These are phyloP conservation scores for Chytriomyces hyalinus DNA, from an alignment of 192 early-diverging fungal species.

Conservation along the genomic window DNA sequence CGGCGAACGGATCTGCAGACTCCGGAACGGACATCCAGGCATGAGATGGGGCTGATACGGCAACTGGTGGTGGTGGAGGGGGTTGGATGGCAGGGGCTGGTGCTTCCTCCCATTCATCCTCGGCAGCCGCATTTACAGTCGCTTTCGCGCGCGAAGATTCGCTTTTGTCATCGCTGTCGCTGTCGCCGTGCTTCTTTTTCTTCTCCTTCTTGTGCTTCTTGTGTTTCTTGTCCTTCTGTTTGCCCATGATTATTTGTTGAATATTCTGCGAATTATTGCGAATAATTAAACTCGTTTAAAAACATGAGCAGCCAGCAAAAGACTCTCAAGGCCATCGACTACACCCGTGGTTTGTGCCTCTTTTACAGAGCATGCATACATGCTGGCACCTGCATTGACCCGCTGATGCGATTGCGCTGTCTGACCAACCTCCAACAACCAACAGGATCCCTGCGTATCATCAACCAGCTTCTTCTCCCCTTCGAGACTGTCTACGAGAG, in stretches of 20 bases:
- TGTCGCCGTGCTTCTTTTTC: conserved; percentile 28
- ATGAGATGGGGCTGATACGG: conserved; percentile 13
- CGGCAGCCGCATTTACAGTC: not conserved
- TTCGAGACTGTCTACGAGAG: conserved; percentile 79
- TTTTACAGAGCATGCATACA: not conserved
- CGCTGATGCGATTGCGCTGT: not conserved
- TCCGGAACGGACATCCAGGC: conserved; percentile 41
- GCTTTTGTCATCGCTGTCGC: conserved; percentile 39
- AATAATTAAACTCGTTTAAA: too few relatives aligned
- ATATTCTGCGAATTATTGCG: too few relatives aligned
- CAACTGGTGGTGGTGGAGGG: conserved; percentile 6
- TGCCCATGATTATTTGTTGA: not conserved
- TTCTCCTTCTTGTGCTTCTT: conserved; percentile 45
- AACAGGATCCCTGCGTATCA: conserved; percentile 68
- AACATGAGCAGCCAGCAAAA: not conserved
- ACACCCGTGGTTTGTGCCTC: not conserved
- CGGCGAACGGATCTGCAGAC: not conserved
- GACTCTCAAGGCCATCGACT: not conserved
- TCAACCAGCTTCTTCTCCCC: conserved; percentile 92
- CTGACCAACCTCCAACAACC: too few relatives aligned
- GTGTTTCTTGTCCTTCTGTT: conserved; percentile 35
- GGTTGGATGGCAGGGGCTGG: not conserved
- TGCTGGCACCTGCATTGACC: not conserved
- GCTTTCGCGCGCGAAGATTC: conserved; percentile 32
- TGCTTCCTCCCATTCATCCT: not conserved